Conservation (phyloP, 768 basidiomycete species). For the Suillus subalutaceus region DNA sequence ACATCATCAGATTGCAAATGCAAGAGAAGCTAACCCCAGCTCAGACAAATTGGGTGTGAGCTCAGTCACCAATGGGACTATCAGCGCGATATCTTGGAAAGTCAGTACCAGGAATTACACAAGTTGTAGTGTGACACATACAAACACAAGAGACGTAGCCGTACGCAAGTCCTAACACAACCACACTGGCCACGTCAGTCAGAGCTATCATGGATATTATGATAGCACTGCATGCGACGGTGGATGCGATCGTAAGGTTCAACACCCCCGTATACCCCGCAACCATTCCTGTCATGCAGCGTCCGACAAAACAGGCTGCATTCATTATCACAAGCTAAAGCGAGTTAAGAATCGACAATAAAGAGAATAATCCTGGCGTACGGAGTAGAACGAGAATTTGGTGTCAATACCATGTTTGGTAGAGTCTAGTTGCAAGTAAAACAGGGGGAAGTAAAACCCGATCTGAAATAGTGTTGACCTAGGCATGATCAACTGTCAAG, state of each 20-base stretch:
- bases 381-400: slow-evolving; percentile 52
- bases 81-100: slow-evolving; percentile 32
- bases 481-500: not conserved
- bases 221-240: slow-evolving; percentile 35
- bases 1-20: not conserved
- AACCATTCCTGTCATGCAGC: slow-evolving; percentile 45
- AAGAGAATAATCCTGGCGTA: slow-evolving; percentile 17
- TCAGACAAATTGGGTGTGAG: slow-evolving; percentile 46
- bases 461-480: slow-evolving; percentile 28
- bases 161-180: slow-evolving; percentile 42
- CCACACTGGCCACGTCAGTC: slow-evolving; percentile 34
- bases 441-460: slow-evolving; percentile 50
- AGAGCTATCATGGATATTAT: slow-evolving; percentile 46
- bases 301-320: slow-evolving; percentile 48
- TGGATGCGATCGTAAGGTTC: slow-evolving; percentile 35
- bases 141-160: slow-evolving; percentile 47
- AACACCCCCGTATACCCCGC: slow-evolving; percentile 43
- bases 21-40: slow-evolving; percentile 37
- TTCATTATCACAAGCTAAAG: slow-evolving; percentile 51
- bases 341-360: not conserved
- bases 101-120: not conserved
- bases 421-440: slow-evolving; percentile 55
- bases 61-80: slow-evolving; percentile 43
- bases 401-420: slow-evolving; percentile 45
- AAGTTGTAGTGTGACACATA: slow-evolving; percentile 7